A percentile compares a stretch with the other conserved stretches of the same genome.
Conservation (phyloP, 192 early-diverging fungal species). For the Chytriomyces sp. region DNA sequence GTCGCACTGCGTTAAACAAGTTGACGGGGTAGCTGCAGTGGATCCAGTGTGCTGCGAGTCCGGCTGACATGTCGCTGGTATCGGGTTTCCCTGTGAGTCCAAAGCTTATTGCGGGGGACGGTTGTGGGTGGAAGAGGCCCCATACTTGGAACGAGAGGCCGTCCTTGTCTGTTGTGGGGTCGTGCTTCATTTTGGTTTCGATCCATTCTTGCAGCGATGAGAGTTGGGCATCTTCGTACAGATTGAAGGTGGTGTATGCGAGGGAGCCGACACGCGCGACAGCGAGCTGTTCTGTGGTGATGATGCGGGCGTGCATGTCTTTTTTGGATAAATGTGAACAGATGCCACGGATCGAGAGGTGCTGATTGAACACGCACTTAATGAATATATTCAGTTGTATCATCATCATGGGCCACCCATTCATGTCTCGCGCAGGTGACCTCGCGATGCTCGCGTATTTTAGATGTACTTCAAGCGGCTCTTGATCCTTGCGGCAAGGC, state of each 20-base stretch:
- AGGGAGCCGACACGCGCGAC: slow-evolving; percentile 5
- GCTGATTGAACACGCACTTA: too few species aligned
- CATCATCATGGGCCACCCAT: too few species aligned
- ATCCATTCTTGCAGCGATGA: background rate
- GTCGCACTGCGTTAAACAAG: background rate
- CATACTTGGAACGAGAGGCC: background rate
- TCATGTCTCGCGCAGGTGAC: too few species aligned
- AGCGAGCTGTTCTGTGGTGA: background rate
- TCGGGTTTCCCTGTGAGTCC: background rate
- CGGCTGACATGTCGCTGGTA: background rate
- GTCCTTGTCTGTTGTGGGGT: background rate
- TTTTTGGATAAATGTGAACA: too few species aligned
- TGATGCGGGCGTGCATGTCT: too few species aligned
- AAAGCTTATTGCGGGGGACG: background rate
- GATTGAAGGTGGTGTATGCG: background rate
- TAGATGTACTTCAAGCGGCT: too few species aligned
- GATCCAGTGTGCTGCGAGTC: slow-evolving; percentile 13
- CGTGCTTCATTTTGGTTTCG: background rate
- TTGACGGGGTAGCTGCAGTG: slow-evolving; percentile 1
- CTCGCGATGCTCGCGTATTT: too few species aligned
- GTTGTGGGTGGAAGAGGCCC: background rate
- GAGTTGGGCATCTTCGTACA: background rate
- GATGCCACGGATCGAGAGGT: too few species aligned
- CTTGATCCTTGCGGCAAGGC: too few species aligned
- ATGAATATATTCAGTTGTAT: too few species aligned